phyloP scores from a whole-genome alignment of 331 rosid species.

The Malus hybrid region DNA sequence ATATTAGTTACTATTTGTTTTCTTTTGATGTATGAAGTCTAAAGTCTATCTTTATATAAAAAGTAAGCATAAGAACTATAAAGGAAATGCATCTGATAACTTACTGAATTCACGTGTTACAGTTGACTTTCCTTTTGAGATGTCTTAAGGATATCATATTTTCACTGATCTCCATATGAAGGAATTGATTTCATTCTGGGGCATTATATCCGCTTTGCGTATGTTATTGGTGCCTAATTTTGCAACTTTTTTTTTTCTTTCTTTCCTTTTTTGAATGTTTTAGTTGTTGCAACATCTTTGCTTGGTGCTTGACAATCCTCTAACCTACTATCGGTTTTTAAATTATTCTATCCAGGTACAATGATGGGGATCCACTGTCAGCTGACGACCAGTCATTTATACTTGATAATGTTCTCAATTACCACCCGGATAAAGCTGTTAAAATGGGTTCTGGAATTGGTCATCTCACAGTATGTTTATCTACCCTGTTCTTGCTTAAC shows the following conservation, averaged over 20 bases:
- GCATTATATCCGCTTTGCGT: background rate
- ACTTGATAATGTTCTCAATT: constrained; percentile 58
- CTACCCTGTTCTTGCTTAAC: constrained; percentile 1
- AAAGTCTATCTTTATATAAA: background rate
- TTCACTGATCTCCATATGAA: background rate
- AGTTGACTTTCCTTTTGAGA: background rate
- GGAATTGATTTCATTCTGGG: background rate
- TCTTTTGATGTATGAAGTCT: background rate
- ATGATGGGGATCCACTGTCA: constrained; percentile 76
- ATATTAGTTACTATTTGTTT: background rate
- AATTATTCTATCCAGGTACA: constrained; percentile 44
- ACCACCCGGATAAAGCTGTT: constrained; percentile 80
- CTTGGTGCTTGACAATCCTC: background rate
- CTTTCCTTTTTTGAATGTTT: background rate
- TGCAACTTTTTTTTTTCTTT: background rate
- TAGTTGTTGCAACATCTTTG: background rate
- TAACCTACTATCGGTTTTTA: constrained; percentile 12
- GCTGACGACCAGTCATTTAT: constrained; percentile 60
- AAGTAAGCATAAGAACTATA: background rate
- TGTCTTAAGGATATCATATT: background rate
- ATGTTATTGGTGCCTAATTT: background rate
- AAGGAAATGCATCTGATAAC: background rate
- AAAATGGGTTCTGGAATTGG: constrained; percentile 89
- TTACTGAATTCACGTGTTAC: background rate
- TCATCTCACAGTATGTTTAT: constrained; percentile 56